Base-by-base conservation (phyloP, 805 yeast genomes). In the Saccharomycopsis fibuligera region DNA sequence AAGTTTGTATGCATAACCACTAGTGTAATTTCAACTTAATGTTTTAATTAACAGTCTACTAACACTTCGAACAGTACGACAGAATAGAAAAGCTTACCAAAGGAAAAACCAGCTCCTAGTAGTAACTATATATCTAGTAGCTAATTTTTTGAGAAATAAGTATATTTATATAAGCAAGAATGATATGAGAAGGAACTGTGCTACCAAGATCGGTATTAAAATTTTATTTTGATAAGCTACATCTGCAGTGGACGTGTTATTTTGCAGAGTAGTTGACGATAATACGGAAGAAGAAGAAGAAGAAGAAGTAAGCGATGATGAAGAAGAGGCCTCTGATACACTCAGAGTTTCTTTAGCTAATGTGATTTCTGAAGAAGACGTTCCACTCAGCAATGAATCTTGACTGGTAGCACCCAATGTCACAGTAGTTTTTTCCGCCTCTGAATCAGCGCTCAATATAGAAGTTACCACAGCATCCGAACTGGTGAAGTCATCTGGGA, bases 401-500 rank as follows among this genome's bases (percentile, higher is more conserved):
- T n/a, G n/a, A n/a, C n/a, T n/a, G n/a, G n/a, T n/a, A n/a, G 23
- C 29, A 35, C 35, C 9, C 22, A n/a, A 44, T 8, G 49, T 38
- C 12, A 25, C 36, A 29, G 49, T 45, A 14, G 16, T 14, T 30
- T 30, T 35, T 1, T 23, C 22, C 10, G 41, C 21, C 2, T 21
- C 31, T 19, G 17, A n/a, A 8, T 33, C 9, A 33, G 25, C 25
- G 29, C 45, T 40, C 6, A 33, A 21, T 24, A 51, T 40, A n/a
- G 42, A 44, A 12, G 17, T 6, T n/a, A 47, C 45, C 9, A 48
- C 12, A 14, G 35, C 16, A 33, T 48, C 47, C 4, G 52, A 44
- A 10, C 41, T 33, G 12, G 54, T 53, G 46, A 64, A 59, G 33
- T 66, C 64, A 6, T 50, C 47, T 1, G 70, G 68, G 8, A 57